phyloP scores from a whole-genome alignment of 495 filamentous ascomycete genomes.

The Daldinia concentrica region DNA sequence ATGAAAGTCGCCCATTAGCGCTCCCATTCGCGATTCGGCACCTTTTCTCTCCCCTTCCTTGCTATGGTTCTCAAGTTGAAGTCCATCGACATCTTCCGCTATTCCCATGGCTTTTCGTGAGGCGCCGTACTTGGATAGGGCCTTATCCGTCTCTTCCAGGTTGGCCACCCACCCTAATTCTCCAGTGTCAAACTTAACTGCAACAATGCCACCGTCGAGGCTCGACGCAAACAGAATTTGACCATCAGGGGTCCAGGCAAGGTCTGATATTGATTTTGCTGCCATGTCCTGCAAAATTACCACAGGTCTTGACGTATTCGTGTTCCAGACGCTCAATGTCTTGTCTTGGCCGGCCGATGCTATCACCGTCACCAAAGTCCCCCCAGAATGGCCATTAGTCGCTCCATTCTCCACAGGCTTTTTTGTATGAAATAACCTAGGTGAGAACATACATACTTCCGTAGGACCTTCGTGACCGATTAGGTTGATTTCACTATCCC shows the following conservation, averaged over 20 bases:
- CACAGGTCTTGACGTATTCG: constrained; percentile 87
- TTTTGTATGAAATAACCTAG: constrained; percentile 80
- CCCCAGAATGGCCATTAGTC: constrained; percentile 47
- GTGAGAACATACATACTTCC: constrained; percentile 97
- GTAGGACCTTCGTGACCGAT: constrained; percentile 97
- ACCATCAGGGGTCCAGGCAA: constrained; percentile 95
- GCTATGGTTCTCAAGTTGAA: constrained; percentile 88
- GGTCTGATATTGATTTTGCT: constrained; percentile 88
- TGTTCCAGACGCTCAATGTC: constrained; percentile 95
- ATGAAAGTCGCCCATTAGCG: constrained; percentile 87
- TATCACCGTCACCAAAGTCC: constrained; percentile 84
- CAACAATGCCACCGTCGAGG: constrained; percentile 86
- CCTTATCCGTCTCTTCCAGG: constrained; percentile 88
- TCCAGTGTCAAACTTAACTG: constrained; percentile 63
- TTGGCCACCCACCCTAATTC: constrained; percentile 63
- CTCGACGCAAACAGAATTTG: constrained; percentile 85
- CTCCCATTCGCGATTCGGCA: constrained; percentile 95
- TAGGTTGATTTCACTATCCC: constrained; percentile 97
- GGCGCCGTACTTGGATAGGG: constrained; percentile 89
- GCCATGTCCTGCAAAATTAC: constrained; percentile 88
- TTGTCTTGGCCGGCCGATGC: constrained; percentile 97
- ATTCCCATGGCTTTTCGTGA: constrained; percentile 86
- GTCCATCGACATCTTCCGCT: constrained; percentile 85
- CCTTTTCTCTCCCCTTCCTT: constrained; percentile 88
- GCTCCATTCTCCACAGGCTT: constrained; percentile 61